Evolutionary conservation across 805 yeast species (phyloP).

Genomic region (Spathaspora girioi): DNA sequence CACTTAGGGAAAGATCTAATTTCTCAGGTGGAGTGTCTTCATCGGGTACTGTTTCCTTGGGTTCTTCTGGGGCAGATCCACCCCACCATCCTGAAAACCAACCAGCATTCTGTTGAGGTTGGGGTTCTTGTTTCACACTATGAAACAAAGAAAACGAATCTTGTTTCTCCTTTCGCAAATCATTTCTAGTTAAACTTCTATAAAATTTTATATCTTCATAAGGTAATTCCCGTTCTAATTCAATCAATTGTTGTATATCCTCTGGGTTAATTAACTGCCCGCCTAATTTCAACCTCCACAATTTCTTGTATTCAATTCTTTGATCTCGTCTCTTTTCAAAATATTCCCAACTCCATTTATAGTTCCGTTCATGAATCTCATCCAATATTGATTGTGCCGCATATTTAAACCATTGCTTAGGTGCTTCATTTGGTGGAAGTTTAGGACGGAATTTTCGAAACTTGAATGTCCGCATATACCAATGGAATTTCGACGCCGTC

Average conservation of each 20-base stretch:
- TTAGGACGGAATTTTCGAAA: conserved; percentile 71
- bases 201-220: conserved; percentile 84
- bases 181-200: conserved; percentile 72
- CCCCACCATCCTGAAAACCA: conserved; percentile 78
- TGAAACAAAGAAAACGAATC: conserved; percentile 5
- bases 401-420: conserved; percentile 77
- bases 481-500: conserved; percentile 77
- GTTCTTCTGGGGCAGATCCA: conserved; percentile 1
- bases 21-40: conserved; percentile 20
- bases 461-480: conserved; percentile 72
- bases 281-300: conserved; percentile 65
- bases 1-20: conserved; percentile 49
- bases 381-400: conserved; percentile 71
- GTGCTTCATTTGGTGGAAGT: conserved; percentile 51
- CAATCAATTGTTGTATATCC: conserved; percentile 38
- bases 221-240: conserved; percentile 55
- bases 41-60: conserved; percentile 32
- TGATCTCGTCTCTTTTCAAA: conserved; percentile 70
- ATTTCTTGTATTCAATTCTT: conserved; percentile 58
- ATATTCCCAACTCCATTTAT: conserved; percentile 86
- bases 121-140: conserved; percentile 6
- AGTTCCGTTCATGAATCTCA: conserved; percentile 78
- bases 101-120: conserved; percentile 39
- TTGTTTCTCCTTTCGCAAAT: conserved; percentile 54
- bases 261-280: conserved; percentile 18